A percentile compares a stretch with the other conserved stretches of the same genome.
Evolutionary conservation across 2,329 filamentous ascomycete species (phyloP).

Genomic region (Fusarium falciforme): DNA sequence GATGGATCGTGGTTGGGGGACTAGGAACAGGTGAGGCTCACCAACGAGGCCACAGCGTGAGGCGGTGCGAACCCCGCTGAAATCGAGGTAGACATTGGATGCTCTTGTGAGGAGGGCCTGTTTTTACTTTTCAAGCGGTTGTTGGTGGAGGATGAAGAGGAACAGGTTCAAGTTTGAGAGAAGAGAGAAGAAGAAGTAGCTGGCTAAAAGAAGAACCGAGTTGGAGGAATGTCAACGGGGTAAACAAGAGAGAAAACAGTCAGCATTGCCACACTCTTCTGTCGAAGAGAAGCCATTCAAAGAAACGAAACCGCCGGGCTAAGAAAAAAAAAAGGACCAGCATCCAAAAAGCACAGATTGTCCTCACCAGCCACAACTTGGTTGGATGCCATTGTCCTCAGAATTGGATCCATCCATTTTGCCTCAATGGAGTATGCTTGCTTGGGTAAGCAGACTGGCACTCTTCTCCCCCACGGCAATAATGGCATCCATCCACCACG

Average conservation of each 20-base stretch:
- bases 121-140: neutral
- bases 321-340: neutral
- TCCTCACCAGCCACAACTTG: constrained; percentile 28
- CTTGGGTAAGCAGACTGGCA: neutral
- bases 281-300: constrained; percentile 20
- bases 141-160: neutral
- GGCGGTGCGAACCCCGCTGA: constrained; percentile 33
- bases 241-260: constrained; percentile 10
- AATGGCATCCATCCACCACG: neutral
- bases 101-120: neutral
- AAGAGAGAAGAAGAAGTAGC: neutral
- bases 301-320: neutral
- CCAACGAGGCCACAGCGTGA: constrained; percentile 40
- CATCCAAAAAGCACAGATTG: constrained; percentile 17
- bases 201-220: constrained; percentile 7
- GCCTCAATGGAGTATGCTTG: neutral
- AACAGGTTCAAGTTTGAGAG: neutral
- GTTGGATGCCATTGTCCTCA: constrained; percentile 2
- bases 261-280: constrained; percentile 9
- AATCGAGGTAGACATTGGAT: constrained; percentile 14
- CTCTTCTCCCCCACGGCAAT: constrained; percentile 7
- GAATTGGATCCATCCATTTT: neutral
- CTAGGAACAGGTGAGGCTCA: constrained; percentile 26
- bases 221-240: constrained; percentile 21
- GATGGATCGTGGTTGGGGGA: neutral